Evolutionary conservation across 257 asterid species (phyloP), one percentile per base, ranked within the genome.

Genomic region (Lantana camara): DNA sequence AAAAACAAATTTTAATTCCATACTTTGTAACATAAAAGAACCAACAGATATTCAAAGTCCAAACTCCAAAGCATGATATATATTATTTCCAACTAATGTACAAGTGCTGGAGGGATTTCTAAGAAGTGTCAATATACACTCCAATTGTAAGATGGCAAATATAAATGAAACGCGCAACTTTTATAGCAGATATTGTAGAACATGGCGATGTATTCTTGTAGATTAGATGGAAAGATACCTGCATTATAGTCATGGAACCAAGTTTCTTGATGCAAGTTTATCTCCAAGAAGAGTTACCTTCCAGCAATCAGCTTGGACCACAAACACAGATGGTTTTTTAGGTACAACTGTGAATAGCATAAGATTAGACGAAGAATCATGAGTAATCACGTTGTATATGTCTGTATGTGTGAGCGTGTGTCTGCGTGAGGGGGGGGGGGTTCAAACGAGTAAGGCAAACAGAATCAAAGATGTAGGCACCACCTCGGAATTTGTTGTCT

Each of bases 281-380:
- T 87, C 97, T 59, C 97, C 96, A 48, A 69, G 67, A 29, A 92
- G 70, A 20, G 94, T 87, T 61, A 93, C 60, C 85, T 93, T 93
- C 98, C 97, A 89, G 77, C 88, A 55, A 66, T 82, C 94, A 52
- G 79, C 97, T 79, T 85, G 94, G 48, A 93, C 85, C 84, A 82
- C 68, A 64, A 93, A 93, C 44, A 87, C 90, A 9, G 97, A 87
- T 27, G 34, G 72, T 74, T 75, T 87, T 61, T 89, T 89, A 15
- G 96, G 96, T 66, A 89, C 96, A 76, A 83, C 97, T 87, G 87
- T 75, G 66, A 73, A 50, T 45, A 64, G 58, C 46, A 58, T 32
- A 49, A 35, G 52, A 50, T 65, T 27, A 59, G 62, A 57, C 3
- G 48, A 27, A 35, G 14, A 27, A 15, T 17, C 11, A 2, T 27